phyloP scores from a whole-genome alignment of 148 eudicot species.

The Rhododendron vialii region DNA sequence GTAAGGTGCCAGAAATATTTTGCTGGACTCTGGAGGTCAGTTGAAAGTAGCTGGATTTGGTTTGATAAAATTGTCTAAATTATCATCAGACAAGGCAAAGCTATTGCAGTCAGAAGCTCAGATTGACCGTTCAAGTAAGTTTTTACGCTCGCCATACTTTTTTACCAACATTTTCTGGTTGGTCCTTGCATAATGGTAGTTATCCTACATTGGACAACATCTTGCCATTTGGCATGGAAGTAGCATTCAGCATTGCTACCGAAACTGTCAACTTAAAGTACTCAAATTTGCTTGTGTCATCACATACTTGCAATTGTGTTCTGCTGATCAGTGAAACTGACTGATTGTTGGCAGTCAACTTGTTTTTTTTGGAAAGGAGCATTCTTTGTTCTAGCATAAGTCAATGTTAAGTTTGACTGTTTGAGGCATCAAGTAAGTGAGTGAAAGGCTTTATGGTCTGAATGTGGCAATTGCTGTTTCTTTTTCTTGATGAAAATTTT shows the following conservation, averaged over 20 bases:
- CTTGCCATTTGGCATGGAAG: conserved; percentile 1
- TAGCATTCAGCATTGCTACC: neutral
- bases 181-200: neutral
- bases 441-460: neutral
- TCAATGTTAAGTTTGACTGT: neutral
- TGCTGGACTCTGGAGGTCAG: conserved; percentile 94
- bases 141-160: neutral
- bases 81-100: conserved; percentile 72
- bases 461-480: neutral
- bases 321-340: neutral
- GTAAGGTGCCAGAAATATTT: conserved; percentile 99
- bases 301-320: neutral
- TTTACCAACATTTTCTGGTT: neutral
- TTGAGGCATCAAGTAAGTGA: neutral
- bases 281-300: neutral
- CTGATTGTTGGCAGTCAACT: neutral
- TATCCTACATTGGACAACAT: neutral
- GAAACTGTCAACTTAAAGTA: neutral
- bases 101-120: conserved; percentile 42
- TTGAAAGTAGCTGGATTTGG: conserved; percentile 94
- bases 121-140: conserved; percentile 66
- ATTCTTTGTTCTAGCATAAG: neutral
- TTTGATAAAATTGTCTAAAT: conserved; percentile 56
- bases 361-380: neutral
- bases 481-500: neutral